These are phyloP conservation scores for Steccherinum ochraceum DNA, from an alignment of 768 basidiomycete genomes.

Conservation along the genomic window DNA sequence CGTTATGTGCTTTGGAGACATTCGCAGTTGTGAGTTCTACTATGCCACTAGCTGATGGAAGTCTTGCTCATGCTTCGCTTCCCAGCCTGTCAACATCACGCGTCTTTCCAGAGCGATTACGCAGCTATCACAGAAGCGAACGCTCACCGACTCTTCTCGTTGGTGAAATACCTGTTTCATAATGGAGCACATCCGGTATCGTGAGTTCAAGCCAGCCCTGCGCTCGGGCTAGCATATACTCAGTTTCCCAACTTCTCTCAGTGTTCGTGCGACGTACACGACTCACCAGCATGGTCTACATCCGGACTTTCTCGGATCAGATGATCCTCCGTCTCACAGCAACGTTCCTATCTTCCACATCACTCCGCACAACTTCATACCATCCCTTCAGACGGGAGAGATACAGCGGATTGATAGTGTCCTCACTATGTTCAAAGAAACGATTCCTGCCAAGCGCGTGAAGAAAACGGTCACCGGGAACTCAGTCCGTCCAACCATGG, in stretches of 20 bases:
- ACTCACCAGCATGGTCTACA: slow-evolving; percentile 14
- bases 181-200: slow-evolving; percentile 12
- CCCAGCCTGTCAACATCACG: slow-evolving; percentile 20
- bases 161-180: slow-evolving; percentile 23
- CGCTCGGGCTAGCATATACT: no score
- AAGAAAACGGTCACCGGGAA: slow-evolving; percentile 15
- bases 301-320: slow-evolving; percentile 10
- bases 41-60: no score
- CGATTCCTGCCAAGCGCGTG: slow-evolving; percentile 7
- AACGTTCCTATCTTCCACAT: slow-evolving; percentile 17
- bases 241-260: no score
- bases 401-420: slow-evolving; percentile 25
- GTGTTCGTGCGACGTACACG: slow-evolving; percentile 24
- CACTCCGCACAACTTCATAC: slow-evolving; percentile 18
- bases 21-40: slow-evolving; percentile 17
- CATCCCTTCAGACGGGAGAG: slow-evolving; percentile 20
- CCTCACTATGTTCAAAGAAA: slow-evolving; percentile 3
- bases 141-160: slow-evolving; percentile 26
- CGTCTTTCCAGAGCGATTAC: slow-evolving; percentile 25
- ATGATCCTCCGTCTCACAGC: neutral
- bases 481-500: slow-evolving; percentile 11
- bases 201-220: slow-evolving; percentile 4
- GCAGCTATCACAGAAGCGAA: slow-evolving; percentile 26
- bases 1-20: slow-evolving; percentile 23
- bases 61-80: neutral